Conservation (phyloP, 2,329 filamentous ascomycete genomes). For the Aspergillus tamarii region DNA sequence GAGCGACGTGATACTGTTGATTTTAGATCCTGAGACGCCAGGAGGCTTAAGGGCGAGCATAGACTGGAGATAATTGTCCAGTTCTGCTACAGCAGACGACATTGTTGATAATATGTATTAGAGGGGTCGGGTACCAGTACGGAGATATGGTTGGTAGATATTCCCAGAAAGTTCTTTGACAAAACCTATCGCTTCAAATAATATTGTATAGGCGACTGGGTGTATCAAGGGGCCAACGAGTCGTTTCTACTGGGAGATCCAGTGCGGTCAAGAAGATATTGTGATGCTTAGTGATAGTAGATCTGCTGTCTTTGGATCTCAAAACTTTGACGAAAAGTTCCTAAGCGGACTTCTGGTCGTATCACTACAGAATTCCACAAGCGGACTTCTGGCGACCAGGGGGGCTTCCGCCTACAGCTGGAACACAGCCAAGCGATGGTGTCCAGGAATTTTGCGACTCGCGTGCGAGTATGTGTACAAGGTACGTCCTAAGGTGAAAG, state of each 20-base stretch:
- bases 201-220: conserved; percentile 17
- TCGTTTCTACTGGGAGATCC: conserved; percentile 32
- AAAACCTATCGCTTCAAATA: conserved; percentile 22
- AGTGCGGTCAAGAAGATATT: conserved; percentile 23
- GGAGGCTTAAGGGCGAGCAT: conserved; percentile 91
- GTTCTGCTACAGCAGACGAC: conserved; percentile 84
- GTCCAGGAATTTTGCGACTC: conserved; percentile 32
- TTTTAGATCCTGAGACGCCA: conserved; percentile 91
- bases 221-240: conserved; percentile 19
- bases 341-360: conserved; percentile 35
- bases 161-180: conserved; percentile 14
- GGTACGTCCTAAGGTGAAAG: conserved; percentile 37
- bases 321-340: conserved; percentile 24
- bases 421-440: conserved; percentile 42
- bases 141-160: conserved; percentile 13
- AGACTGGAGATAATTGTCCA: conserved; percentile 87
- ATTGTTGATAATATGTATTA: conserved; percentile 50
- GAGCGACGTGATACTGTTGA: conserved; percentile 80
- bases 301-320: conserved; percentile 13
- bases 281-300: conserved; percentile 22
- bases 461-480: conserved; percentile 42
- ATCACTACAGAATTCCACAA: conserved; percentile 44
- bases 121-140: conserved; percentile 17
- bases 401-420: conserved; percentile 43
- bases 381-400: conserved; percentile 34